Conservation (phyloP, 306 rosid species). For the Ammopiptanthus mongolicus region DNA sequence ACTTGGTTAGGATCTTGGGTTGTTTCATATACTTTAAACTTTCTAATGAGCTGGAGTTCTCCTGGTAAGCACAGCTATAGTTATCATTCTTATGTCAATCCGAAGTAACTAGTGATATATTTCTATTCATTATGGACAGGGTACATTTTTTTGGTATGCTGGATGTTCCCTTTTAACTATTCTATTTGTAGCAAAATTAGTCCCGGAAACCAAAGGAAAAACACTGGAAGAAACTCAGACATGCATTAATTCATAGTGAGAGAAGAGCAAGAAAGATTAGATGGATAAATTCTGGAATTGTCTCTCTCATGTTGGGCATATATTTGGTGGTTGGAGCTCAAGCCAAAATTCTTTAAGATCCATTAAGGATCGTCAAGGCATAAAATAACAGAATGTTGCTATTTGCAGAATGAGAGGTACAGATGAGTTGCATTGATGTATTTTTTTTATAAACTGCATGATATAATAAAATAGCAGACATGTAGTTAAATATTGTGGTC, state of each 20-base stretch:
- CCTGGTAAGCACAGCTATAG: constrained; percentile 38
- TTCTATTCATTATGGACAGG: constrained; percentile 33
- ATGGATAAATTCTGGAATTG: neutral
- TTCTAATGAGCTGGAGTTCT: constrained; percentile 75
- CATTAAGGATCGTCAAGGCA: neutral
- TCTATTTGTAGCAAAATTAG: constrained; percentile 62
- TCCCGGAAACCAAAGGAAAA: constrained; percentile 94
- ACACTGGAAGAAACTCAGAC: constrained; percentile 89
- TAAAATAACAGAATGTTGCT: neutral
- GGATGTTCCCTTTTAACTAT: constrained; percentile 59
- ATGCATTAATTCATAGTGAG: constrained; percentile 41
- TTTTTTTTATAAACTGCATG: too few species aligned
- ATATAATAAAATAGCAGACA: too few species aligned
- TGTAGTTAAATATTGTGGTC: too few species aligned
- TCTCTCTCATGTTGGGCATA: neutral
- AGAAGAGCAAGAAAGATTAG: neutral
- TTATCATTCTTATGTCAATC: neutral
- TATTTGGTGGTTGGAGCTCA: neutral
- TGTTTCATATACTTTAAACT: constrained; percentile 76
- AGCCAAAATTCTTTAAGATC: constrained; percentile 6
- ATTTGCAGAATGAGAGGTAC: neutral
- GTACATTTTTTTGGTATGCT: constrained; percentile 66
- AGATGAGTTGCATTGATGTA: neutral
- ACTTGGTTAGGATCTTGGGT: constrained; percentile 85
- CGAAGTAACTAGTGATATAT: neutral